These are phyloP conservation scores for Fagopyrum tataricum DNA, from an alignment of 148 eudicot species.

Conservation along the genomic window DNA sequence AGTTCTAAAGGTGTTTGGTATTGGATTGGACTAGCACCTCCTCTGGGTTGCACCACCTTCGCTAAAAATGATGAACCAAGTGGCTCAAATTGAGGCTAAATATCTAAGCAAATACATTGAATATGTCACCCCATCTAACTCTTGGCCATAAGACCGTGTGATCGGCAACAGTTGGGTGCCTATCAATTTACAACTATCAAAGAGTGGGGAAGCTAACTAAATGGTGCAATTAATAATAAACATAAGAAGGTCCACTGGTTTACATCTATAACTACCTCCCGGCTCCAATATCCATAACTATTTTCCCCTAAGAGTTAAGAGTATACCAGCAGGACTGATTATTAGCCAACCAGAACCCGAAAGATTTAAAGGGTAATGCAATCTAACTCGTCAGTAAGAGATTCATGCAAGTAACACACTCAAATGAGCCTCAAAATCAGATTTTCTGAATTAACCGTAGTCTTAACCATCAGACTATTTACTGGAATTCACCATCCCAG, in stretches of 20 bases:
- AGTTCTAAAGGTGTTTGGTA: no score
- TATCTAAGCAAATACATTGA: background rate
- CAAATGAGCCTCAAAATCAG: background rate
- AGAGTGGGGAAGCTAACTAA: background rate
- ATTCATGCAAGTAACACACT: background rate
- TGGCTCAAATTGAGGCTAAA: background rate
- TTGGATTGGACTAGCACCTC: no score
- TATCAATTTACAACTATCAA: background rate
- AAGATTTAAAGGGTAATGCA: background rate
- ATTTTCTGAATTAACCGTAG: background rate
- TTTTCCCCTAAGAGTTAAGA: background rate
- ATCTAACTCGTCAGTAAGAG: background rate
- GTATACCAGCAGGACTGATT: background rate
- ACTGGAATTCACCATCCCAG: background rate
- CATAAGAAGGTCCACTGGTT: background rate
- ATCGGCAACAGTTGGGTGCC: background rate
- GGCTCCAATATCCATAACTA: background rate
- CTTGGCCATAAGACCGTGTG: background rate
- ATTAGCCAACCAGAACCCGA: background rate
- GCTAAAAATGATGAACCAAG: background rate
- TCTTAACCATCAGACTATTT: background rate
- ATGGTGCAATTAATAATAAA: background rate
- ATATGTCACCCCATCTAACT: background rate
- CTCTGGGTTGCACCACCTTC: background rate
- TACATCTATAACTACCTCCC: background rate